These are phyloP conservation scores for Trichoderma sp. DNA, from an alignment of 2,329 filamentous ascomycete species.

Conservation along the genomic window DNA sequence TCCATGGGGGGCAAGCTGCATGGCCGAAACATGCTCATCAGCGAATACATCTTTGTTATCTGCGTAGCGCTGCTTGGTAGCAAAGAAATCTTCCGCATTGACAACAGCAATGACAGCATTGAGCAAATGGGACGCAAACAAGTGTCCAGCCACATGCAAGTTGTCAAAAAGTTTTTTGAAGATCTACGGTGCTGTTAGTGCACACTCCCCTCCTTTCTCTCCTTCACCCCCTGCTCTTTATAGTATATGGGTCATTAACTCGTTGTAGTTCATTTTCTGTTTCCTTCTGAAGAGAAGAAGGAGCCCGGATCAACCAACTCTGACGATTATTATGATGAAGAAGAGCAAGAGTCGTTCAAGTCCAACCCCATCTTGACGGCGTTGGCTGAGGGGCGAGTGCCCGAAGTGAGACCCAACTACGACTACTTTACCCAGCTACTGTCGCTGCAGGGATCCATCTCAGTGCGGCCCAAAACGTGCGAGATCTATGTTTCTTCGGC, in stretches of 20 bases:
- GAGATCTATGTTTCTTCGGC: conserved; percentile 58
- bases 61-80: conserved; percentile 39
- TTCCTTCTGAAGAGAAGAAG: conserved; percentile 54
- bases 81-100: conserved; percentile 44
- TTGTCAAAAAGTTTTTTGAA: conserved; percentile 64
- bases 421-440: conserved; percentile 59
- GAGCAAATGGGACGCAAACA: conserved; percentile 58
- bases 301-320: conserved; percentile 61
- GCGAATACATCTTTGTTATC: conserved; percentile 58
- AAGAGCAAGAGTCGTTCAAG: conserved; percentile 56
- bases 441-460: conserved; percentile 51
- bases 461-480: conserved; percentile 55
- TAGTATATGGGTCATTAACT: conserved; percentile 19
- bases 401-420: conserved; percentile 59
- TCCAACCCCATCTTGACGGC: conserved; percentile 62
- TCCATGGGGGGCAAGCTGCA: conserved; percentile 61
- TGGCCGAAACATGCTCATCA: conserved; percentile 68
- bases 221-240: neutral
- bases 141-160: conserved; percentile 69
- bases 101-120: conserved; percentile 43
- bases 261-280: conserved; percentile 56
- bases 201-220: neutral
- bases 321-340: conserved; percentile 47
- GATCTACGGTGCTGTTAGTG: conserved; percentile 61
- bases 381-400: conserved; percentile 55